Base-by-base conservation (phyloP, 1,139 yeast genomes). In the Yamadazyma friedrichii region DNA sequence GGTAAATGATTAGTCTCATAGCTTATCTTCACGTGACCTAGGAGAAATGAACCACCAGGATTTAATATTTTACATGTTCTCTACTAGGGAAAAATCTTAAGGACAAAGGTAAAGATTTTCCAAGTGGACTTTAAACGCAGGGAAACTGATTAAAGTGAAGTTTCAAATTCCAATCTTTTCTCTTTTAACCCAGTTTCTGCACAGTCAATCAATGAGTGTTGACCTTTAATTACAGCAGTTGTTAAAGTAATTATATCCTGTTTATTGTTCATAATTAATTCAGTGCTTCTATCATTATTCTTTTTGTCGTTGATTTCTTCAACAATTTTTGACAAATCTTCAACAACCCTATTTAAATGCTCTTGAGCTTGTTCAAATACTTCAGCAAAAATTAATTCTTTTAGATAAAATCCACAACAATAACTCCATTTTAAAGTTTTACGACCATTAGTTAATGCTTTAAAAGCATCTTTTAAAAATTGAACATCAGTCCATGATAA, bases 401-500 rank as follows among this genome's bases (percentile, higher is more conserved):
- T 72, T 32, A 88, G 68, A 58, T 83, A 88, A 55, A 67, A 93
- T 2, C 88, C 84, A 57, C 88, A 78, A 5, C 91, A 89, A 62
- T 88, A 91, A 0, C 97, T 82, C 98, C 98, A 93, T 63, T 88
- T 87, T 40, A 93, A 67, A 2, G 91, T 80, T 37, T 82, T 81
- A 43, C 98, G 71, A 2, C 96, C 88, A 42, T 74, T 76, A 30
- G 83, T 70, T 42, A 89, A 65, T 1, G 78, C 75, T 36, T 74
- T 71, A 42, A 85, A 82, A 36, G 93, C 82, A 46, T 85, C 94
- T 8, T 82, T 77, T 40, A 89, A 70, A 56, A 86, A 91, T 55
- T 88, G 95, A 1, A 89, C 85, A 54, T 91, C 97, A 43, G 87
- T 87, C 96, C 96, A 89, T 2, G 95, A 84, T 44, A 88, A 50